Base-by-base conservation (phyloP, 495 filamentous ascomycete species). In the Penicillium herquei region DNA sequence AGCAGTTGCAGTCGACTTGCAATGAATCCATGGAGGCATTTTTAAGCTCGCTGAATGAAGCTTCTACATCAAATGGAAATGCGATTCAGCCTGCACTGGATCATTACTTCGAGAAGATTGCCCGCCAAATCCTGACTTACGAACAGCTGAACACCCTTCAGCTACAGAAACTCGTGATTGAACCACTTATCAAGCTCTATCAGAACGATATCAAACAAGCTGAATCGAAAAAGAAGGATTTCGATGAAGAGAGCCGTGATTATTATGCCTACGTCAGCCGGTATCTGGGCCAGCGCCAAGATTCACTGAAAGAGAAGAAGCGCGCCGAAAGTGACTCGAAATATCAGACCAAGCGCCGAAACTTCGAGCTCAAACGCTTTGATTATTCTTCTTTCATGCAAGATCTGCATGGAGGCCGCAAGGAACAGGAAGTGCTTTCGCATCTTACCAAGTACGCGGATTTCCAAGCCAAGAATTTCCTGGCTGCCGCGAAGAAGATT, bases 311-410 rank as follows among this genome's bases (percentile, higher is more conserved):
- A 72, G 90, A 96, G 67, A 98, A 98, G 79, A 97, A 96, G 74
- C 87, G 91, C 50, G 85, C 80, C 13, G 91, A 99, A 59, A 96
- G 91, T 65, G 94, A 99, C 64, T 86, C 87, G 17, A 99, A 99
- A 62, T 99, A 99, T 68, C 93, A 99, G 69, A 84, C 81, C 2
- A 97, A 96, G 67, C 85, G 93, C 49, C 87, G 88, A 37, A 96
- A 90, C 56, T 99, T 97, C 61, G 94, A 99, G 72, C 77, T 99
- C 39, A 97, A 91, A 73, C 87, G 95, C 9, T 99, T 99, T 56
- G 94, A 99, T 72, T 99, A 99, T 70, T 97, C 92, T 14, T 96
- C 91, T 10, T 99, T 98, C 68, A 96, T 99, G 91, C 92, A 97
- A 56, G 94, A 99, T 75, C 79, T 99, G 10, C 94, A 97, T 62